Evolutionary conservation across 345 rosid genomes (phyloP).

Genomic region (Salix dunnii): DNA sequence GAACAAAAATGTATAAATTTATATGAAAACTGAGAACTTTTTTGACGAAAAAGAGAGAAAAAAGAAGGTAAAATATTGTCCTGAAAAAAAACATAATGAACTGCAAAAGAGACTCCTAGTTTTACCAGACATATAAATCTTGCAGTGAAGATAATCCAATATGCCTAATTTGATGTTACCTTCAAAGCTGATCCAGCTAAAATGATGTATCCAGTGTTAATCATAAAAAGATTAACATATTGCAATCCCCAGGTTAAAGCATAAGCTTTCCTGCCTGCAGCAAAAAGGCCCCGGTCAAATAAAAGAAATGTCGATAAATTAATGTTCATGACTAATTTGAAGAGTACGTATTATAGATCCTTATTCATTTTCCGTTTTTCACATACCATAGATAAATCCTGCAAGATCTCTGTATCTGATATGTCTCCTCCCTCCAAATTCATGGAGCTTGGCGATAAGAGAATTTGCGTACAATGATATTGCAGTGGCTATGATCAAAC

Average conservation of each 20-base stretch:
- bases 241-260: constrained; percentile 45
- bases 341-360: not conserved
- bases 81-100: not conserved
- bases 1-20: not conserved
- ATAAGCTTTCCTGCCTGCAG: constrained; percentile 19
- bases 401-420: constrained; percentile 94
- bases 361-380: not conserved
- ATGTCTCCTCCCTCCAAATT: constrained; percentile 82
- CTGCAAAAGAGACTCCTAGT: not conserved
- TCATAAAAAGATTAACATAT: constrained; percentile 55
- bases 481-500: constrained; percentile 60
- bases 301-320: not conserved
- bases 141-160: not conserved
- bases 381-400: constrained; percentile 65
- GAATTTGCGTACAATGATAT: constrained; percentile 71
- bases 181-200: constrained; percentile 67
- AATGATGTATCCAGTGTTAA: constrained; percentile 49
- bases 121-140: not conserved
- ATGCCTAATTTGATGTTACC: constrained; percentile 34
- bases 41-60: not conserved
- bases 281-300: not conserved
- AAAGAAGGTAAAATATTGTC: not conserved
- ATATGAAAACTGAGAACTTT: not conserved
- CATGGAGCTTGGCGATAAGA: constrained; percentile 84
- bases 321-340: not conserved